phyloP scores from a whole-genome alignment of 768 basidiomycete genomes.

The Flagelloscypha sp. region DNA sequence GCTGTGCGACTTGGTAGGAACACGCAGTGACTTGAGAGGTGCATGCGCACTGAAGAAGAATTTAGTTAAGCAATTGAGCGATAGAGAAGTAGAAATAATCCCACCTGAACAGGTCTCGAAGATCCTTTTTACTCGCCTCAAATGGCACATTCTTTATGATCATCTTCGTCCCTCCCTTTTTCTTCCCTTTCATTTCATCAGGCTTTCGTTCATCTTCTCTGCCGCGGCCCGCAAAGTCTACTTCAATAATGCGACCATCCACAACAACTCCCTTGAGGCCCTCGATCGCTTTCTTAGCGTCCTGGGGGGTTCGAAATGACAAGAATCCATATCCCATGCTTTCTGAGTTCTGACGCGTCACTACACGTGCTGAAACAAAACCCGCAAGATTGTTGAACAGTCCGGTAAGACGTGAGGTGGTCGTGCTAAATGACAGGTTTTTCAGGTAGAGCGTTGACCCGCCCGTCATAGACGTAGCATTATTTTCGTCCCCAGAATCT shows the following conservation, averaged over 20 bases:
- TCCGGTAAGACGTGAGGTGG: slow-evolving; percentile 58
- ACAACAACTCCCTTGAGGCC: slow-evolving; percentile 76
- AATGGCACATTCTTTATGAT: slow-evolving; percentile 98
- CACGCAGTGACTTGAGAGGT: slow-evolving; percentile 85
- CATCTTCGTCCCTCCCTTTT: slow-evolving; percentile 65
- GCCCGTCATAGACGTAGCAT: slow-evolving; percentile 38
- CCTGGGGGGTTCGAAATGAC: slow-evolving; percentile 73
- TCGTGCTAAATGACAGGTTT: slow-evolving; percentile 92
- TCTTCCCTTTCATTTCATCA: slow-evolving; percentile 26
- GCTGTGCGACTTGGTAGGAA: slow-evolving; percentile 91
- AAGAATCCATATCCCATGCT: slow-evolving; percentile 98
- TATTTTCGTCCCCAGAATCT: slow-evolving; percentile 26
- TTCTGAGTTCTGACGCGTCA: slow-evolving; percentile 86
- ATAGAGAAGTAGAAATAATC: slow-evolving; percentile 19
- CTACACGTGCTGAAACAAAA: slow-evolving; percentile 82
- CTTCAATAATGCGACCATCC: slow-evolving; percentile 78
- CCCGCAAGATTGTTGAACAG: slow-evolving; percentile 69
- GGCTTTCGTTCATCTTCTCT: slow-evolving; percentile 58
- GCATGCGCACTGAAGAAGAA: slow-evolving; percentile 65
- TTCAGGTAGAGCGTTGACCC: slow-evolving; percentile 91
- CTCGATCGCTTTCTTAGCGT: slow-evolving; percentile 65
- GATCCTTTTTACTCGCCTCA: slow-evolving; percentile 89
- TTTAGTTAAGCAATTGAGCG: slow-evolving; percentile 2
- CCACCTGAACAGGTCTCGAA: slow-evolving; percentile 82
- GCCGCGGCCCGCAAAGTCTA: slow-evolving; percentile 83